A percentile compares a stretch with the other conserved stretches of the same genome.
Conservation (phyloP, 169 alveolate genomes). For the Plasmodium berghei region DNA sequence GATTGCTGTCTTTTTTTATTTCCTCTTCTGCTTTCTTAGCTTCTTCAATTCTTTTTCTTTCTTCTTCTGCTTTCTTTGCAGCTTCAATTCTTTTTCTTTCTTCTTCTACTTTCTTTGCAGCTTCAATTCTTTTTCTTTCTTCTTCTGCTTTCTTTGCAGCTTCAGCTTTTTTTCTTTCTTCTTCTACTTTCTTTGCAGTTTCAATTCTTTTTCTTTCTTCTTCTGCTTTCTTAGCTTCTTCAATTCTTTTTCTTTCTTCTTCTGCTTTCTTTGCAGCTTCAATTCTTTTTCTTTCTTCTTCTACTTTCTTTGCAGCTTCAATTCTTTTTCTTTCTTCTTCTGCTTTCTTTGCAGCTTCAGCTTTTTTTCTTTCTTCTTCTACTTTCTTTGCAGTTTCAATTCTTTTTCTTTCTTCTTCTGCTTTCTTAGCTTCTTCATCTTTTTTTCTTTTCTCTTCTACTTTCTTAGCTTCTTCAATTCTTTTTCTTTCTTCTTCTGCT, state of each 20-base stretch:
- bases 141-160: constrained; percentile 23
- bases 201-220: constrained; percentile 20
- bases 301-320: background rate
- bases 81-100: constrained; percentile 9
- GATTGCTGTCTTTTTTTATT: background rate
- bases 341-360: constrained; percentile 10
- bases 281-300: background rate
- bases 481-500: constrained; percentile 17
- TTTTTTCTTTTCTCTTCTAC: constrained; percentile 5
- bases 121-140: constrained; percentile 4
- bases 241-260: constrained; percentile 3
- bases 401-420: background rate
- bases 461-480: background rate
- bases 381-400: background rate
- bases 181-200: constrained; percentile 25
- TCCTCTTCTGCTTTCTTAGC: background rate
- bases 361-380: constrained; percentile 9
- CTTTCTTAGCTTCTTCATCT: constrained; percentile 3
- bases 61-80: constrained; percentile 13
- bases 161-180: constrained; percentile 7
- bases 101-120: constrained; percentile 17
- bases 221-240: background rate
- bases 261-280: constrained; percentile 15
- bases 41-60: background rate
- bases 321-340: constrained; percentile 11